Evolutionary conservation across 805 yeast species (phyloP).

Genomic region (Tetrapisispora arboricola): DNA sequence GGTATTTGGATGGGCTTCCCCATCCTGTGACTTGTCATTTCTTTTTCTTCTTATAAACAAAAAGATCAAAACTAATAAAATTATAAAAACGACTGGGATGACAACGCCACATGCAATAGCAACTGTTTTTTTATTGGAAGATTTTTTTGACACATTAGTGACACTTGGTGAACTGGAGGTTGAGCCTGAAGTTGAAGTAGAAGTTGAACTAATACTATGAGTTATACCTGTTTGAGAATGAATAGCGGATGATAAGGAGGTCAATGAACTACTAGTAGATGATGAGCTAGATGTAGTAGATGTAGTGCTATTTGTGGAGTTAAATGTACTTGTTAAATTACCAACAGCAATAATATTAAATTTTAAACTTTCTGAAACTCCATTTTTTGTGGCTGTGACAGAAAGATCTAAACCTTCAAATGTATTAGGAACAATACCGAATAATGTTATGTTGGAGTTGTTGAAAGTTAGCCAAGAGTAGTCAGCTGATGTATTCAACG

Average conservation of each 20-base stretch:
- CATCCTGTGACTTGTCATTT: slow-evolving; percentile 18
- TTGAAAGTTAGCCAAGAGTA: slow-evolving; percentile 61
- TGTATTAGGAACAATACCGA: slow-evolving; percentile 53
- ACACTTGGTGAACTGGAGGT: slow-evolving; percentile 22
- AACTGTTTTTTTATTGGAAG: slow-evolving; percentile 31
- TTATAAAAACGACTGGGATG: slow-evolving; percentile 50
- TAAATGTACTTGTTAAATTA: slow-evolving; percentile 4
- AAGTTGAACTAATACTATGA: slow-evolving; percentile 16
- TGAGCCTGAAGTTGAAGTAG: too few species aligned
- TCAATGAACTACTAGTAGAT: slow-evolving; percentile 6
- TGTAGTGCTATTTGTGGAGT: slow-evolving; percentile 5
- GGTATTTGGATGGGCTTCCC: slow-evolving; percentile 1
- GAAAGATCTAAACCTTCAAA: slow-evolving; percentile 34
- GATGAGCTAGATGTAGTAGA: slow-evolving; percentile 7
- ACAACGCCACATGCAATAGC: slow-evolving; percentile 91
- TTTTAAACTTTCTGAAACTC: slow-evolving; percentile 30
- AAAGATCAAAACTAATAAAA: slow-evolving; percentile 40
- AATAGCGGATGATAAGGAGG: slow-evolving; percentile 26
- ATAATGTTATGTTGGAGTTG: slow-evolving; percentile 49
- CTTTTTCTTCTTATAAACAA: slow-evolving; percentile 46
- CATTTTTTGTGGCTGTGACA: slow-evolving; percentile 32
- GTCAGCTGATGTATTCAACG: slow-evolving; percentile 26
- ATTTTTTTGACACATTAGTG: slow-evolving; percentile 20
- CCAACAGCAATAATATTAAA: slow-evolving; percentile 48
- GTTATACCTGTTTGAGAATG: slow-evolving; percentile 22